Conservation (phyloP, 106 monocot genomes). For the Dioscorea zingiberensis region DNA sequence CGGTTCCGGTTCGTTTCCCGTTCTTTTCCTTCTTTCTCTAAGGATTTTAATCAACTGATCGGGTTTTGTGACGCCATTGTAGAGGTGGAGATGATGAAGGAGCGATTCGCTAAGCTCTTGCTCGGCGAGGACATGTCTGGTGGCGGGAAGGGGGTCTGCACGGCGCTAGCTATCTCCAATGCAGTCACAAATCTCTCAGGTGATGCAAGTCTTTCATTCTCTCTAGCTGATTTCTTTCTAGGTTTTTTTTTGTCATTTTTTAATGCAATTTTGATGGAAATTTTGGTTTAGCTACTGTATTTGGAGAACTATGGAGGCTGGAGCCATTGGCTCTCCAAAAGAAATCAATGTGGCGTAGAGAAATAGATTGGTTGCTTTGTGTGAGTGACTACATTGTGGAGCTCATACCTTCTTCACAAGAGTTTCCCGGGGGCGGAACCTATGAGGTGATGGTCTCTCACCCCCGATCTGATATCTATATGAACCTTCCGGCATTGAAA, state of each 20-base stretch:
- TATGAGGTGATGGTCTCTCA: slow-evolving; percentile 89
- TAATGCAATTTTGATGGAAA: not conserved
- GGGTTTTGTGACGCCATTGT: not conserved
- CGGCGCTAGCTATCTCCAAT: slow-evolving; percentile 93
- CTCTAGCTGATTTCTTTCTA: not conserved
- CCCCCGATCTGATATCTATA: slow-evolving; percentile 65
- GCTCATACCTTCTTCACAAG: slow-evolving; percentile 74
- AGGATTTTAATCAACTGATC: not conserved
- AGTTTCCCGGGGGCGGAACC: slow-evolving; percentile 81
- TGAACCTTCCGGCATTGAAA: slow-evolving; percentile 91
- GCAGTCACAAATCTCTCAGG: slow-evolving; percentile 98
- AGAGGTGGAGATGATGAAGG: slow-evolving; percentile 98
- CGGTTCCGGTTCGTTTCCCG: slow-evolving; percentile 20
- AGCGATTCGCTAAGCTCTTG: slow-evolving; percentile 88
- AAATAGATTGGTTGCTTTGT: slow-evolving; percentile 87
- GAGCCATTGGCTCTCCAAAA: slow-evolving; percentile 78
- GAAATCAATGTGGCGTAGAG: slow-evolving; percentile 87
- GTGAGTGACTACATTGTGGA: slow-evolving; percentile 92
- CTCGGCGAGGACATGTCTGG: slow-evolving; percentile 99
- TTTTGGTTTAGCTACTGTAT: slow-evolving; percentile 65
- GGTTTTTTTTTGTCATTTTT: not conserved
- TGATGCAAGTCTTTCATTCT: slow-evolving; percentile 3
- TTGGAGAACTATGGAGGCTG: slow-evolving; percentile 88
- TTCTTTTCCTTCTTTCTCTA: slow-evolving; percentile 1
- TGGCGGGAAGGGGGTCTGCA: slow-evolving; percentile 88